Base-by-base conservation (phyloP, 1,284 basidiomycete genomes). In the Cerrena zonata region DNA sequence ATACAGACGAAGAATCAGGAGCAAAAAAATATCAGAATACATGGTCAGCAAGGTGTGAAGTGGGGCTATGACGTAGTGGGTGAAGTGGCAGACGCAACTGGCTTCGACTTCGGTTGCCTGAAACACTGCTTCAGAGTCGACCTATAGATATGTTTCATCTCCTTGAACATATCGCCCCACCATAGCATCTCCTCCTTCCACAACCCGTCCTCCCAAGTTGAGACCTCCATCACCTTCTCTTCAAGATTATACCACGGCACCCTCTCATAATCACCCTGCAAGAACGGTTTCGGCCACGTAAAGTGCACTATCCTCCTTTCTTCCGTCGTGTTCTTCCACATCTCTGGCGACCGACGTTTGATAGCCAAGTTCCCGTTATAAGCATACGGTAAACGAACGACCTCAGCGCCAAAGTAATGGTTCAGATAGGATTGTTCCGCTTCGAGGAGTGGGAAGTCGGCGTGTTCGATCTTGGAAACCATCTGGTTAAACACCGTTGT, bases 401-500 rank as follows among this genome's bases (percentile, higher is more conserved):
- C 67, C 38, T 67, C 66, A 27, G 65, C 60, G 1, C 65, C 69
- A 49, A 70, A 76, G 56, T 71, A 75, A 21, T 69, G 56, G 58
- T 76, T 76, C 19, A 77, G 60, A 59, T 74, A 76, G 13, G 70
- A 64, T 59, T 76, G 74, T 55, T 76, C 74, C 2, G 72, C 74
- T 45, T 72, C 60, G 5, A 55, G 50, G 3, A 58, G 62, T 5
- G 67, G 69, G 56, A 65, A 75, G 19, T 51, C 54, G 12, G 73
- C 70, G 1, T 50, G 58, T 41, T 66, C 64, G 19, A 76, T 58
- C 47, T 64, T 64, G 10, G 47, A 19, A 24, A 65, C 64, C 71
- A 76, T 74, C 47, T 67, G 61, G 11, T 58, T 48, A 52, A 71
- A 65, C 21, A 71, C 60, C 2, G 40, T 52, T 4, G 59, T 61